These are phyloP conservation scores for Dactylellina cionopaga DNA, from an alignment of 2,329 filamentous ascomycete species.

Conservation along the genomic window DNA sequence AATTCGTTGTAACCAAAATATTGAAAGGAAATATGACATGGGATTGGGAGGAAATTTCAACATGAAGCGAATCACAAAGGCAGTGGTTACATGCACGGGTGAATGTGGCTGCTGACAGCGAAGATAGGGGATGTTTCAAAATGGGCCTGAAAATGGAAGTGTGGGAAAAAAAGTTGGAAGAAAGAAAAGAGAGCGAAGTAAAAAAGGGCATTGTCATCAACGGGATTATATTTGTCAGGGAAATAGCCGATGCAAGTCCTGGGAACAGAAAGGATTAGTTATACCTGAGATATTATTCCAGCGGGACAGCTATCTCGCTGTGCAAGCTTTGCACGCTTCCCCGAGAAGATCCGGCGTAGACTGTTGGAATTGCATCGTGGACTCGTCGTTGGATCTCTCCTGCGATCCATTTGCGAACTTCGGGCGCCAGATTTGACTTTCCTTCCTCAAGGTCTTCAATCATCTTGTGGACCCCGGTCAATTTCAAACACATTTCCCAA, in stretches of 20 bases:
- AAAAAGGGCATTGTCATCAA: background rate
- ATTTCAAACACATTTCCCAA: conserved; percentile 48
- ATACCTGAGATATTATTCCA: conserved; percentile 13
- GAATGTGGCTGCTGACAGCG: conserved; percentile 36
- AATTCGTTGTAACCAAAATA: background rate
- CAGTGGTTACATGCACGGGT: conserved; percentile 12
- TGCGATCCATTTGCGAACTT: conserved; percentile 50
- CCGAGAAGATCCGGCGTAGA: conserved; percentile 29
- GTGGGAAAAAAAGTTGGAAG: background rate
- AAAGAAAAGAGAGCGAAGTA: conserved; percentile 1
- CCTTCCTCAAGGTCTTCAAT: conserved; percentile 50
- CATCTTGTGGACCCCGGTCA: conserved; percentile 48
- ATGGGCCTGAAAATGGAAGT: conserved; percentile 8
- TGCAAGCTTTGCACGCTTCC: conserved; percentile 42
- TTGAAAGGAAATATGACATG: background rate
- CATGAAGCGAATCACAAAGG: conserved; percentile 26
- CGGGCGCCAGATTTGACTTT: conserved; percentile 29
- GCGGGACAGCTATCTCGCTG: conserved; percentile 23
- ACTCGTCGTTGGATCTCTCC: conserved; percentile 47
- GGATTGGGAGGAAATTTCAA: background rate
- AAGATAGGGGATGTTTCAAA: conserved; percentile 29
- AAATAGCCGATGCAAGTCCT: background rate
- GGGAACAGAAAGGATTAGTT: background rate
- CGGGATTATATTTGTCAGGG: background rate
- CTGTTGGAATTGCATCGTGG: conserved; percentile 36